Base-by-base conservation (phyloP, 148 eudicot genomes). In the Amaranthus hypochondriacus region DNA sequence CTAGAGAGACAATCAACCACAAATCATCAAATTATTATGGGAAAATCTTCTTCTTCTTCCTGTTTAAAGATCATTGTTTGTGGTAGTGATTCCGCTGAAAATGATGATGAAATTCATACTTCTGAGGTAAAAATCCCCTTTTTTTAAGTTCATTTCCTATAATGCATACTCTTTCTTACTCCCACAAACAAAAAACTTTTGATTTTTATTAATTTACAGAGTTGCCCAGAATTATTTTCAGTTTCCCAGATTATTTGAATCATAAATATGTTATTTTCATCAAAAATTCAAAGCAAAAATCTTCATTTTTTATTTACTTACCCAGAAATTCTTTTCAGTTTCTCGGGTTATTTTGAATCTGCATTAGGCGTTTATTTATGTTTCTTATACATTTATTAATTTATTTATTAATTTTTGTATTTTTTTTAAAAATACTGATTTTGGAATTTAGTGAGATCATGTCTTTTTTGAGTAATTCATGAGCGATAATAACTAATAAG, bases 41-140 rank as follows among this genome's bases (percentile, higher is more conserved):
- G 77, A 63, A 72, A 43, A 56, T 73, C 76, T 9, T 63, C 79
- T 57, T 66, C 80, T 47, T 71, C 82, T 14, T 86, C 93, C 2
- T 93, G 98, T 83, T 87, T 93, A 73, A 93, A 89, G 88, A 83
- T 93, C 79, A 88, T 93, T 55, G 73, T 89, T 6, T 93, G 98
- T 60, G 92, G 89, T 62, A 61, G 86, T 67, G 84, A 88, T 60
- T 64, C 93, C 39, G 76, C 82, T 56, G 94, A 81, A 7, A 75
- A 76, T 52, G 93, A 86, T 61, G 89, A 80, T 57, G 85, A 57
- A 28, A 43, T 42, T 56, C 66, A 48, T 71, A 53, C 84, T 77
- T 46, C 89, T 69, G 85, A 90, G 89, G 95, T 92, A 73, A 28
- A 28, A 8, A 6, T 39, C 42, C 48, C 10, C 28, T 43, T 4